Conservation (phyloP, 192 early-diverging fungal species). For the Podila epigama region DNA sequence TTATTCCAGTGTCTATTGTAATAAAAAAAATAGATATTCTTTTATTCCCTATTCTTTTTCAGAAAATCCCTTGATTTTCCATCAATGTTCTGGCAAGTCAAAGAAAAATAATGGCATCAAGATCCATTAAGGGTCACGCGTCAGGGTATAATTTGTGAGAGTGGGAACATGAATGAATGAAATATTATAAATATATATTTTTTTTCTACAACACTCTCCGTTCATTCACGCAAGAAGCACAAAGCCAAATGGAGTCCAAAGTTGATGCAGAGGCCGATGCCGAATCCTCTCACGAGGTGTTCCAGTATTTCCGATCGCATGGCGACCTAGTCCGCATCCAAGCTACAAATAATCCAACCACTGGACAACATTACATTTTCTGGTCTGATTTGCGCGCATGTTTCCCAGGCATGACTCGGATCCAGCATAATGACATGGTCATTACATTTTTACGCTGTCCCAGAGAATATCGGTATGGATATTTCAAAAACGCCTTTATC, state of each 20-base stretch:
- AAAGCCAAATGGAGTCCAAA: not conserved
- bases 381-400: constrained; percentile 21
- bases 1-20: too few relatives aligned
- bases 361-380: constrained; percentile 14
- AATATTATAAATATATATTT: not conserved
- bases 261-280: not conserved
- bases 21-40: too few relatives aligned
- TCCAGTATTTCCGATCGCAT: constrained; percentile 17
- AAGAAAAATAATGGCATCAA: too few relatives aligned
- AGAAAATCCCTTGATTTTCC: too few relatives aligned
- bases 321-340: constrained; percentile 13
- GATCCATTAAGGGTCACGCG: too few relatives aligned
- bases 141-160: not conserved
- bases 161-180: not conserved
- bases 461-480: constrained; percentile 22
- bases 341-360: constrained; percentile 9
- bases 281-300: not conserved
- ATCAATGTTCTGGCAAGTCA: too few relatives aligned
- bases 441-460: constrained; percentile 20
- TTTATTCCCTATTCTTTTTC: too few relatives aligned
- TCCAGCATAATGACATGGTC: constrained; percentile 14
- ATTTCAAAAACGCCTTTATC: too few relatives aligned
- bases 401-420: constrained; percentile 15
- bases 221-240: not conserved
- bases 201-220: not conserved